These are phyloP conservation scores for Neurospora discreta DNA, from an alignment of 495 filamentous ascomycete species.

Conservation along the genomic window DNA sequence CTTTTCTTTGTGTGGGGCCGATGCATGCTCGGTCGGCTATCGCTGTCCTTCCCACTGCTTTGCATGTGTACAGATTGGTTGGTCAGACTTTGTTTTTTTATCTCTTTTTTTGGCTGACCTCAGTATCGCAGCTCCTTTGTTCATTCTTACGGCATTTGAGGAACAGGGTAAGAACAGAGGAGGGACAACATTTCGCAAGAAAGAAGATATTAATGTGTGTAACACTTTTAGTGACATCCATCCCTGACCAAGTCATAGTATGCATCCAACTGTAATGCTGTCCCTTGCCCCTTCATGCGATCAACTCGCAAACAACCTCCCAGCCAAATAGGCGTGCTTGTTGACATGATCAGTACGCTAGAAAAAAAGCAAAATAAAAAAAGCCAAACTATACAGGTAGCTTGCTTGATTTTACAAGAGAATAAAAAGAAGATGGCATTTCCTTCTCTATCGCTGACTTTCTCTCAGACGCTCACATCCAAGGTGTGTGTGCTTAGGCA, in stretches of 20 bases:
- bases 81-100: not conserved
- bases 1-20: not conserved
- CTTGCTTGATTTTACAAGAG: not conserved
- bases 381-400: conserved; percentile 9
- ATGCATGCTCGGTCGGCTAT: not conserved
- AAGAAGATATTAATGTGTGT: not conserved
- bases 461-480: not conserved
- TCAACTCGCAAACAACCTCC: not conserved
- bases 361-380: too few species aligned
- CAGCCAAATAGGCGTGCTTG: not conserved
- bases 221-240: conserved; percentile 1
- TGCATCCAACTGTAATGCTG: conserved; percentile 2
- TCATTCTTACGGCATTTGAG: not conserved
- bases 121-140: not conserved
- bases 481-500: not conserved
- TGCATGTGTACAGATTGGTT: not conserved
- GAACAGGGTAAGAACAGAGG: not conserved
- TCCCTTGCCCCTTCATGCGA: conserved; percentile 9
- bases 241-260: conserved; percentile 48
- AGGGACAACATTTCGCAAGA: not conserved
- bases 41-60: not conserved
- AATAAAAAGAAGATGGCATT: conserved; percentile 16
- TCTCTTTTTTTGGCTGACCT: not conserved
- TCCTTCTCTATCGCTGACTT: not conserved
- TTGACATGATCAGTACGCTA: not conserved